These are phyloP conservation scores for Takashimella koratensis DNA, from an alignment of 1,284 basidiomycete genomes.

Conservation along the genomic window DNA sequence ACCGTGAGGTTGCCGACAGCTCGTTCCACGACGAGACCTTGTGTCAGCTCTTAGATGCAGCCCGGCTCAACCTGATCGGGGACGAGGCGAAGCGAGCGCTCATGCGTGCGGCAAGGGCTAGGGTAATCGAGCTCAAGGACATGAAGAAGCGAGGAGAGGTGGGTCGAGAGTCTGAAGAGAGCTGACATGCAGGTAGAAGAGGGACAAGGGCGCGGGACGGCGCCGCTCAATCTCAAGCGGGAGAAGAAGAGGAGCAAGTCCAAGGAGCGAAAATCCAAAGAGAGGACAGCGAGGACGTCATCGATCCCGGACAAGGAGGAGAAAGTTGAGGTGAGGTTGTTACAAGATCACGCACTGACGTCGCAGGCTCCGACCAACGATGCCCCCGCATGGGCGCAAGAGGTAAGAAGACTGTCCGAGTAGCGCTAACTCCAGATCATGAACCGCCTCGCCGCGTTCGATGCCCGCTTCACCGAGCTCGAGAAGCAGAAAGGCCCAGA, in stretches of 20 bases:
- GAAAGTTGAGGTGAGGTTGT: constrained; percentile 1
- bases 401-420: constrained; percentile 19
- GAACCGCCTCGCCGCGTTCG: constrained; percentile 24
- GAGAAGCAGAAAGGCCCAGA: constrained; percentile 12
- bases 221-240: background rate
- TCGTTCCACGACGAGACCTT: constrained; percentile 47
- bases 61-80: constrained; percentile 41
- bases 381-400: constrained; percentile 34
- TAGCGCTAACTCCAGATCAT: constrained; percentile 22
- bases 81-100: constrained; percentile 46
- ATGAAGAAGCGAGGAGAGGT: constrained; percentile 25
- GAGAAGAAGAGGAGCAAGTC: constrained; percentile 10
- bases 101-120: constrained; percentile 39
- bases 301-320: background rate
- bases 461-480: constrained; percentile 24
- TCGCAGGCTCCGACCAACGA: constrained; percentile 10
- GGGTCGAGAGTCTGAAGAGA: background rate
- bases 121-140: constrained; percentile 44
- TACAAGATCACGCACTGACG: too few relatives aligned
- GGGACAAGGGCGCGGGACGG: background rate
- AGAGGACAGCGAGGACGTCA: background rate
- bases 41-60: constrained; percentile 46
- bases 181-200: background rate
- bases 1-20: constrained; percentile 35
- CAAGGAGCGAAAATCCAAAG: background rate